phyloP scores from a whole-genome alignment of 2,329 filamentous ascomycete genomes.

The Fusarium kyushuense region DNA sequence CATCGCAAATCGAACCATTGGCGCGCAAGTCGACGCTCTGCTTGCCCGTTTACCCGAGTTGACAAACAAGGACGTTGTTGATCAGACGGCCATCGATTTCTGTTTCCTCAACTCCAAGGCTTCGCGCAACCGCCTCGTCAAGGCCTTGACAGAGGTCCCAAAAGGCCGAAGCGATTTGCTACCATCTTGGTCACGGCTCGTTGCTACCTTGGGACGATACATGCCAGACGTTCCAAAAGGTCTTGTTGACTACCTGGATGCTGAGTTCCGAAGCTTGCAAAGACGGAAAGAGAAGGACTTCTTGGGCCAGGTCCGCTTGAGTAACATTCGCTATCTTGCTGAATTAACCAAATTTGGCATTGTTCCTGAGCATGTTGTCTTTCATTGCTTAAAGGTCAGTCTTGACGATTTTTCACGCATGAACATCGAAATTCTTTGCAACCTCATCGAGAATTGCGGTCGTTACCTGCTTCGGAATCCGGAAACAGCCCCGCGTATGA shows the following conservation, averaged over 20 bases:
- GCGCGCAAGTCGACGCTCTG: constrained; percentile 93
- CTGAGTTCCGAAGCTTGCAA: constrained; percentile 96
- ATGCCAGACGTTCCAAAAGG: constrained; percentile 95
- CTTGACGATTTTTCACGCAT: constrained; percentile 97
- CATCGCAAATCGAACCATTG: constrained; percentile 97
- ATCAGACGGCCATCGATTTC: constrained; percentile 94
- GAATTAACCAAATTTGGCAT: constrained; percentile 98
- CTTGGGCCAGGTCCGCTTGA: constrained; percentile 89
- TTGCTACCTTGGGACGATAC: constrained; percentile 93
- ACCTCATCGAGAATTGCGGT: constrained; percentile 94
- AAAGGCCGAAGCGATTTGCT: constrained; percentile 93
- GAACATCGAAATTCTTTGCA: constrained; percentile 99
- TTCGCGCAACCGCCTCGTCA: constrained; percentile 92
- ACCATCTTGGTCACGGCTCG: constrained; percentile 89
- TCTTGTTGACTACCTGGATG: constrained; percentile 90
- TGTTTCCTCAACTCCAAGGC: constrained; percentile 99
- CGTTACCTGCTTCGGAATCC: constrained; percentile 92
- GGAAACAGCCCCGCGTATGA: constrained; percentile 93
- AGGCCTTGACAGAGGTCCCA: constrained; percentile 92
- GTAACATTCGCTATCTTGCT: constrained; percentile 96
- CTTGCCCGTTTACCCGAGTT: constrained; percentile 90
- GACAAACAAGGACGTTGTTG: constrained; percentile 89
- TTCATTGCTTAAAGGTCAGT: constrained; percentile 97
- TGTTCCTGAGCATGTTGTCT: constrained; percentile 97
- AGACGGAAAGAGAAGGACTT: constrained; percentile 98